Percentiles rank a stretch among this genome's conserved stretches.
Evolutionary conservation across 257 asterid genomes (phyloP).

Genomic region (Plantago major): DNA sequence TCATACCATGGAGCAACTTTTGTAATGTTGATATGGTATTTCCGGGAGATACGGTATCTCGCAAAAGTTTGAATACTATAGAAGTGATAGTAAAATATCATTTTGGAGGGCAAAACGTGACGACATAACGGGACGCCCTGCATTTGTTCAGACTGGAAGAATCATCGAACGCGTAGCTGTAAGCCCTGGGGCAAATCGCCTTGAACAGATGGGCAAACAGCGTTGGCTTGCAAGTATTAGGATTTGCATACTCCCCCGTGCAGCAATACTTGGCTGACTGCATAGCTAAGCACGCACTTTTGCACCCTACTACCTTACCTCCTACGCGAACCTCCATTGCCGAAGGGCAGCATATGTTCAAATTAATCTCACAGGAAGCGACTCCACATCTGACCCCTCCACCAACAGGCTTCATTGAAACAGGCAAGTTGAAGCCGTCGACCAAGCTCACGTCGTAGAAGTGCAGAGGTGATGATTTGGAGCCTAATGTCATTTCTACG

Average conservation of each 20-base stretch:
- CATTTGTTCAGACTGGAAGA: slow-evolving; percentile 79
- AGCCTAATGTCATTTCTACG: slow-evolving; percentile 93
- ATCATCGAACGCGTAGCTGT: slow-evolving; percentile 87
- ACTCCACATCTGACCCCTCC: slow-evolving; percentile 86
- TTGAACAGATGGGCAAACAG: slow-evolving; percentile 69
- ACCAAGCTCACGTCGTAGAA: slow-evolving; percentile 85
- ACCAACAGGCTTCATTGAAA: slow-evolving; percentile 84
- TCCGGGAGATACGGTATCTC: too few relatives aligned
- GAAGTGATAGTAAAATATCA: slow-evolving; percentile 21
- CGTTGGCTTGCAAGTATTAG: slow-evolving; percentile 68
- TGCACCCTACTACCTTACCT: slow-evolving; percentile 75
- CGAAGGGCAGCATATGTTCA: slow-evolving; percentile 82
- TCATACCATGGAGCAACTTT: too few relatives aligned
- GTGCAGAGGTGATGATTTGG: slow-evolving; percentile 63
- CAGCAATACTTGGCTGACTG: slow-evolving; percentile 85
- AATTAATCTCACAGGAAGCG: slow-evolving; percentile 74
- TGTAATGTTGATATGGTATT: too few relatives aligned
- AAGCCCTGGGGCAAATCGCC: slow-evolving; percentile 92
- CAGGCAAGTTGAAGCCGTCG: slow-evolving; percentile 87
- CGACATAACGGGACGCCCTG: slow-evolving; percentile 69
- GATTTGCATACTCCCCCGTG: slow-evolving; percentile 70
- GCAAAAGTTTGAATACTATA: not conserved
- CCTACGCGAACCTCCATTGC: slow-evolving; percentile 72
- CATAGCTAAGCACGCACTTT: slow-evolving; percentile 90
- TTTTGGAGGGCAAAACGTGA: slow-evolving; percentile 83